These are phyloP conservation scores for Aspergillus candidus DNA, from an alignment of 2,329 filamentous ascomycete genomes.

Conservation along the genomic window DNA sequence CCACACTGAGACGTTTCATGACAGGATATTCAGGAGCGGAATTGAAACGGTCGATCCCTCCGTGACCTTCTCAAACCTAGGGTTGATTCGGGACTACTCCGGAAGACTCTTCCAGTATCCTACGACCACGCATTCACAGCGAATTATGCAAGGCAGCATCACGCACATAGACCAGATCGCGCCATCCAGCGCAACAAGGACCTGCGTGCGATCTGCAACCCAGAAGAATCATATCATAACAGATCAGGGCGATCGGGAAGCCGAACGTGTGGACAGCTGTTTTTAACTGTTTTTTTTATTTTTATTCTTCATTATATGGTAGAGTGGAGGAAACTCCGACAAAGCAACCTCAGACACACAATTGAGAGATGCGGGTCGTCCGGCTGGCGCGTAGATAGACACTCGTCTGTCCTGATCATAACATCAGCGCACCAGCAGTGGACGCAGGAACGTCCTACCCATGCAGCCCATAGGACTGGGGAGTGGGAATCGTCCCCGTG, in stretches of 20 bases:
- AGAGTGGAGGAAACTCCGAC: conserved; percentile 27
- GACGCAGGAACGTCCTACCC: conserved; percentile 22
- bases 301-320: conserved; percentile 26
- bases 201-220: neutral
- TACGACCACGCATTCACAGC: too few species aligned
- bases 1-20: neutral
- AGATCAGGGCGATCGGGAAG: neutral
- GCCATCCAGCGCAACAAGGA: too few species aligned
- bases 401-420: conserved; percentile 8
- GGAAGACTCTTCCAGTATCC: too few species aligned
- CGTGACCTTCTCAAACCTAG: too few species aligned
- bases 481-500: conserved; percentile 19
- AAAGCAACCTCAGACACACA: conserved; percentile 21
- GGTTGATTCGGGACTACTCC: neutral
- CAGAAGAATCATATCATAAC: too few species aligned
- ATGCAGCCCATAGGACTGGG: conserved; percentile 1
- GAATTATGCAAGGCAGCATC: too few species aligned
- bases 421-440: conserved; percentile 18
- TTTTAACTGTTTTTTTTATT: conserved; percentile 38
- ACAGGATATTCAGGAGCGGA: too few species aligned
- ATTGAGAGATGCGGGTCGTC: conserved; percentile 29
- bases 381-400: conserved; percentile 15
- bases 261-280: conserved; percentile 17
- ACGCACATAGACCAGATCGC: too few species aligned
- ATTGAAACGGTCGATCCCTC: too few species aligned